Conservation (phyloP, 768 basidiomycete species). For the Paxillus ammoniavirescens region DNA sequence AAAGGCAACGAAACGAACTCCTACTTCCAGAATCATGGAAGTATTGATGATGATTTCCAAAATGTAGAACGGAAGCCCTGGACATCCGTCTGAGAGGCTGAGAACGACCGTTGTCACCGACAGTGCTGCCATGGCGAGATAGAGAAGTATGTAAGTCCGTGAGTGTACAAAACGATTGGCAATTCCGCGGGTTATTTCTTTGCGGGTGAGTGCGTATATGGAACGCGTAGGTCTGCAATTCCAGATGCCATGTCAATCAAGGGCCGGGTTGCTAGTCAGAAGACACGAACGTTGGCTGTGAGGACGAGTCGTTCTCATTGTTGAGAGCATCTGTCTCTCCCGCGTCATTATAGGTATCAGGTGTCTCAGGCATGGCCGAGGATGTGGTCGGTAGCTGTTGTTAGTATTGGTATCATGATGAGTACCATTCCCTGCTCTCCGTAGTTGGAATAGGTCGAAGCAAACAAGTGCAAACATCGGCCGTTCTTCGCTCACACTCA, state of each 20-base stretch:
- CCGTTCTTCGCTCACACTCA: too few species aligned
- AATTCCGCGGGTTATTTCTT: constrained; percentile 80
- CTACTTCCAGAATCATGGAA: constrained; percentile 93
- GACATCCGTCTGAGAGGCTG: constrained; percentile 81
- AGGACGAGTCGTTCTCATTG: constrained; percentile 16
- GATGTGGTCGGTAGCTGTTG: constrained; percentile 2
- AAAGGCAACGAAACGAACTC: constrained; percentile 88
- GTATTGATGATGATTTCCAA: constrained; percentile 87
- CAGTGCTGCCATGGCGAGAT: constrained; percentile 84
- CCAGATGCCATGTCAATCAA: constrained; percentile 14
- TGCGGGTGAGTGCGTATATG: constrained; percentile 80
- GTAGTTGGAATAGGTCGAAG: neutral
- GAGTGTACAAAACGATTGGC: constrained; percentile 92
- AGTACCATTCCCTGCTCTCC: neutral
- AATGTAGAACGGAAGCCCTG: constrained; percentile 83
- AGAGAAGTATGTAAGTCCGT: constrained; percentile 81
- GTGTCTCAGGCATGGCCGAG: constrained; percentile 34
- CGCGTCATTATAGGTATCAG: constrained; percentile 29
- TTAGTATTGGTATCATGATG: constrained; percentile 7
- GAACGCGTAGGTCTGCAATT: constrained; percentile 65
- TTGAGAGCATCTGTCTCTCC: constrained; percentile 40
- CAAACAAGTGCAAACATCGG: constrained; percentile 35
- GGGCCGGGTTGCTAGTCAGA: constrained; percentile 7
- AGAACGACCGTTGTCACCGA: constrained; percentile 85
- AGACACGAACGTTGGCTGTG: constrained; percentile 30